Conservation (phyloP, 805 yeast species). For the Kodamaea laetipori region DNA sequence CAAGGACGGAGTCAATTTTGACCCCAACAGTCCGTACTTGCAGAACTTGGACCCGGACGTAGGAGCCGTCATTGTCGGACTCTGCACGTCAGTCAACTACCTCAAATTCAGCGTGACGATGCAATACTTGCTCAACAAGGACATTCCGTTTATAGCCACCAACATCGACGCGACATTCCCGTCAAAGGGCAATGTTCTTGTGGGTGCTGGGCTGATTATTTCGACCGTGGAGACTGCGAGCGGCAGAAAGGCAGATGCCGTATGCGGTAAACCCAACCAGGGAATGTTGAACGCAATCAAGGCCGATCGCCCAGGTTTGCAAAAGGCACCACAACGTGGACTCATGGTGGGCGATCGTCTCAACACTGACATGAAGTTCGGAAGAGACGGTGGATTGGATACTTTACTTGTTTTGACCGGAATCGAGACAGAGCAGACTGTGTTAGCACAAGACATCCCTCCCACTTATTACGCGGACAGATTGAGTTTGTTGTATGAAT, state of each 20-base stretch:
- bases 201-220: conserved; percentile 94
- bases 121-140: conserved; percentile 71
- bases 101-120: conserved; percentile 78
- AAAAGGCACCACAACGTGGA: conserved; percentile 57
- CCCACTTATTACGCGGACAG: conserved; percentile 73
- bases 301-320: conserved; percentile 53
- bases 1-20: conserved; percentile 49
- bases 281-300: conserved; percentile 90
- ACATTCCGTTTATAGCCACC: conserved; percentile 81
- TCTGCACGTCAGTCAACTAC: conserved; percentile 77
- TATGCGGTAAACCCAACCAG: conserved; percentile 88
- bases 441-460: conserved; percentile 42
- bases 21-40: conserved; percentile 56
- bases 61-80: conserved; percentile 88
- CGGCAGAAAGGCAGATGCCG: conserved; percentile 79
- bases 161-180: conserved; percentile 96
- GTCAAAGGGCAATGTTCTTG: conserved; percentile 76
- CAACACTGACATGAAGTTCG: conserved; percentile 94
- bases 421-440: conserved; percentile 74
- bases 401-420: conserved; percentile 91
- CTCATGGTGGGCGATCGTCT: conserved; percentile 95
- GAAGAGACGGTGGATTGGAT: conserved; percentile 81
- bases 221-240: conserved; percentile 72
- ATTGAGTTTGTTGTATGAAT: conserved; percentile 75
- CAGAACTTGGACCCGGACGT: conserved; percentile 67